A percentile compares a stretch with the other conserved stretches of the same genome.
phyloP scores from a whole-genome alignment of 139 green algal species.

The Nannochloris sp. region DNA sequence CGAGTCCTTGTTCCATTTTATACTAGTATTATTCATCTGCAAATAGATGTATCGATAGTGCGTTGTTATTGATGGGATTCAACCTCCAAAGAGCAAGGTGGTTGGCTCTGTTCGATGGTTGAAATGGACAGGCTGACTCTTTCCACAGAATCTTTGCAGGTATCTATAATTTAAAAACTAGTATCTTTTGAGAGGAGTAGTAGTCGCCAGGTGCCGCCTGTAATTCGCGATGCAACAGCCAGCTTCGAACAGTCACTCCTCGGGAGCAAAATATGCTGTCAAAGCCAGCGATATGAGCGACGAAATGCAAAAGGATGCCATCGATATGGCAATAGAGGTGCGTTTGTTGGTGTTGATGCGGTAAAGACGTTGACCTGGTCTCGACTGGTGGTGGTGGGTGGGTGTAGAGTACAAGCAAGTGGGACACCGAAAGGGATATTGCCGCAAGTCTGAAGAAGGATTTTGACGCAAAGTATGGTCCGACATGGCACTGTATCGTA shows the following conservation, averaged over 20 bases:
- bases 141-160: too few species aligned
- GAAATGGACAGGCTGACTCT: too few species aligned
- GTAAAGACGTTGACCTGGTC: neutral
- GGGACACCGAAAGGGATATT: conserved; percentile 98
- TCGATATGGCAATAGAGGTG: conserved; percentile 78
- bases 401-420: conserved; percentile 46
- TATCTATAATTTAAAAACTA: too few species aligned
- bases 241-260: neutral
- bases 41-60: too few species aligned
- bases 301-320: conserved; percentile 90
- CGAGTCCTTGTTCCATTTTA: too few species aligned
- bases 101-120: too few species aligned
- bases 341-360: neutral
- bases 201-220: too few species aligned
- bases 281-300: conserved; percentile 95
- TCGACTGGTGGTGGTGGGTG: neutral
- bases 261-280: conserved; percentile 42
- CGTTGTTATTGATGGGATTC: too few species aligned
- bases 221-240: too few species aligned
- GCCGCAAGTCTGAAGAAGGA: conserved; percentile 98
- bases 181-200: too few species aligned
- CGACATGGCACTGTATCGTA: conserved; percentile 98
- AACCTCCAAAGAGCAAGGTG: too few species aligned
- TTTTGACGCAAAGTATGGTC: conserved; percentile 96
- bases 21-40: too few species aligned